These are phyloP conservation scores for Eucalyptus fibrosa DNA, from an alignment of 345 rosid species.

Conservation along the genomic window DNA sequence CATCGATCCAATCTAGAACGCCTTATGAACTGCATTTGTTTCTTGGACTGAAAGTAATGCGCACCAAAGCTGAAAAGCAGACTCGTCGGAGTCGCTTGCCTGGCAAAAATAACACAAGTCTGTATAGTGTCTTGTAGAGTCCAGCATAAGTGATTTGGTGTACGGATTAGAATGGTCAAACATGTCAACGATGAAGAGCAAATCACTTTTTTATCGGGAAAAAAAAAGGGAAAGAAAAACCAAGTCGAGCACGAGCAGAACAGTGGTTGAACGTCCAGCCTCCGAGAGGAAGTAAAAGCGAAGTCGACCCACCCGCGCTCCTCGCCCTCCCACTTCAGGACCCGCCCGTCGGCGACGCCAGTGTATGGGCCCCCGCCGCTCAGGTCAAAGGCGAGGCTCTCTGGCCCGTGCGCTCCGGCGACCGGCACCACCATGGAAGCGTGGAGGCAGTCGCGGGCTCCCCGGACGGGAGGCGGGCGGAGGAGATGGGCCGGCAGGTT, in stretches of 20 bases:
- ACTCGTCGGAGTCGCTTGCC: fast-evolving
- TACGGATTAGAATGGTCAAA: neutral
- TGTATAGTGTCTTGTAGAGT: neutral
- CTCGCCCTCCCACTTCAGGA: constrained; percentile 37
- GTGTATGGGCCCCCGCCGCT: constrained; percentile 16
- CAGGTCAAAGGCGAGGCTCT: constrained; percentile 21
- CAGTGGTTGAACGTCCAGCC: neutral
- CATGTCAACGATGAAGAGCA: neutral
- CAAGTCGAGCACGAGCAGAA: neutral
- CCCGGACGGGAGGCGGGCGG: neutral
- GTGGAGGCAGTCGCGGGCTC: neutral
- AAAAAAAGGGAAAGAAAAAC: neutral
- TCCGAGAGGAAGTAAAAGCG: constrained; percentile 30
- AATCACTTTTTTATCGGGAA: neutral
- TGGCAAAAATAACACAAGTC: neutral
- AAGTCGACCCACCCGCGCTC: constrained; percentile 40
- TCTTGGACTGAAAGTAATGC: neutral
- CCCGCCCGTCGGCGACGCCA: constrained; percentile 11
- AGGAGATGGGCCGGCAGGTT: neutral
- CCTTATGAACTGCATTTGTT: neutral
- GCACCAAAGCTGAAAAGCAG: neutral
- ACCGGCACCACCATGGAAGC: neutral
- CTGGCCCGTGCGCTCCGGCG: constrained; percentile 5
- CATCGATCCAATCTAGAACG: neutral
- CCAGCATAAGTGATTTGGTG: neutral